Evolutionary conservation across 2,329 filamentous ascomycete species (phyloP), one percentile per base, ranked within the genome.

Genomic region (Drechmeria coniospora): DNA sequence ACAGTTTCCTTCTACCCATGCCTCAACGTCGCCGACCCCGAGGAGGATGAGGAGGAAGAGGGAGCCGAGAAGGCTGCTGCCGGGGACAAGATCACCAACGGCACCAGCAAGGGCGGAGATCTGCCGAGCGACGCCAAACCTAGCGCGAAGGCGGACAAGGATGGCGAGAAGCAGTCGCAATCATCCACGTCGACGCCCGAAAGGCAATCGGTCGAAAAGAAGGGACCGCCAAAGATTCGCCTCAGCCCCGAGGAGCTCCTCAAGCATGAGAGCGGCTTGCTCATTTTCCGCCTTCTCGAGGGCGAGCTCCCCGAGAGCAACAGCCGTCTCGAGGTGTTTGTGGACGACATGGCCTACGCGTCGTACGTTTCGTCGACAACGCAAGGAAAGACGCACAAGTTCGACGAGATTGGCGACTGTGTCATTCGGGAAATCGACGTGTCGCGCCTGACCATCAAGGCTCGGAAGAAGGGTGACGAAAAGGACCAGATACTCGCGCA

Each of bases 371-470:
- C 84, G 8, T 74, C 79, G 1, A 82, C 74, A 37, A 77, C 84
- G 18, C 75, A 71, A 44, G 68, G 64, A 22, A 77, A 65, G 41
- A 59, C 65, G 8, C 68, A 75, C 46, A 79, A 71, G 28, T 83
- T 95, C 51, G 81, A 90, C 41, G 90, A 98, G 54, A 84, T 86
- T 45, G 86, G 87, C 26, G 90, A 98, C 53, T 90, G 84, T 29
- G 84, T 98, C 54, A 80, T 98, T 34, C 82, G 90, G 35, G 90
- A 98, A 52, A 66, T 98, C n/a, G 92, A 98, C 38, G 86, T 94
- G 42, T 98, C 90, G 3, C 80, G 79, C 39, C 73, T 98, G 32
- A 95, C 86, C 0, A 66, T 98, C 37, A 80, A 84, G 32, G 65
- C 94, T 26, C 74, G 83, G 23, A 79, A 87, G 44, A 83, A 84